A percentile compares a stretch with the other conserved stretches of the same genome.
Conservation (phyloP, 2,329 filamentous ascomycete species). For the Epichloe elymi region DNA sequence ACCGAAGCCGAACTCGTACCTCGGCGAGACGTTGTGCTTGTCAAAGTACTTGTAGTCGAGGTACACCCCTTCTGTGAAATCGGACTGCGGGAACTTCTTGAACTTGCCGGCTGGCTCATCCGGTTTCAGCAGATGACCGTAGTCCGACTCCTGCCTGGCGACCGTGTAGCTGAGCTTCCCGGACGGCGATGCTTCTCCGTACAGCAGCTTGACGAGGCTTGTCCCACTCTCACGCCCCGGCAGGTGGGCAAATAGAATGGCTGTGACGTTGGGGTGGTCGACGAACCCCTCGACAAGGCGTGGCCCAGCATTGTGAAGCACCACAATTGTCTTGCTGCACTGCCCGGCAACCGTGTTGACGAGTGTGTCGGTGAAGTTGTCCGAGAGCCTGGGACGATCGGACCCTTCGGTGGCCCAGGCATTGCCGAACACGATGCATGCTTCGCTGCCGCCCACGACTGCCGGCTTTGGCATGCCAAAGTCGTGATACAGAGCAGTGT, state of each 20-base stretch:
- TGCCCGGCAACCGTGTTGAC: slow-evolving; percentile 42
- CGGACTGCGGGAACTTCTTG: slow-evolving; percentile 34
- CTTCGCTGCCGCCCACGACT: slow-evolving; percentile 38
- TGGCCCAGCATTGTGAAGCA: slow-evolving; percentile 51
- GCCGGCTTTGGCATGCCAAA: slow-evolving; percentile 33
- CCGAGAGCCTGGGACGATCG: slow-evolving; percentile 46
- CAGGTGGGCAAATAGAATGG: slow-evolving; percentile 49
- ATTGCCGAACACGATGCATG: slow-evolving; percentile 57
- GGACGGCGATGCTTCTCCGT: slow-evolving; percentile 42
- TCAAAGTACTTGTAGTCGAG: slow-evolving; percentile 45
- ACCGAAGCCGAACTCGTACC: slow-evolving; percentile 44
- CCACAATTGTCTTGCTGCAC: slow-evolving; percentile 50
- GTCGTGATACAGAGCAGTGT: slow-evolving; percentile 47
- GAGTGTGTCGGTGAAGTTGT: slow-evolving; percentile 50
- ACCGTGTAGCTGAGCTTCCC: slow-evolving; percentile 51
- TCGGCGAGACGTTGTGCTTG: slow-evolving; percentile 30
- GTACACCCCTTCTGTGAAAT: slow-evolving; percentile 38
- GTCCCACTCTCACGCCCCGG: slow-evolving; percentile 50
- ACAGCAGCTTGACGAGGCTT: slow-evolving; percentile 41
- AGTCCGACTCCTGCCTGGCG: slow-evolving; percentile 42
- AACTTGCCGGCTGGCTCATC: slow-evolving; percentile 35
- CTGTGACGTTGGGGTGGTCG: slow-evolving; percentile 51
- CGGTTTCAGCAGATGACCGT: slow-evolving; percentile 30
- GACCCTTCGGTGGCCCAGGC: slow-evolving; percentile 61
- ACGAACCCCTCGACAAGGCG: slow-evolving; percentile 48